Evolutionary conservation across 495 filamentous ascomycete genomes (phyloP).

Genomic region (Hypoxylon fragiforme): DNA sequence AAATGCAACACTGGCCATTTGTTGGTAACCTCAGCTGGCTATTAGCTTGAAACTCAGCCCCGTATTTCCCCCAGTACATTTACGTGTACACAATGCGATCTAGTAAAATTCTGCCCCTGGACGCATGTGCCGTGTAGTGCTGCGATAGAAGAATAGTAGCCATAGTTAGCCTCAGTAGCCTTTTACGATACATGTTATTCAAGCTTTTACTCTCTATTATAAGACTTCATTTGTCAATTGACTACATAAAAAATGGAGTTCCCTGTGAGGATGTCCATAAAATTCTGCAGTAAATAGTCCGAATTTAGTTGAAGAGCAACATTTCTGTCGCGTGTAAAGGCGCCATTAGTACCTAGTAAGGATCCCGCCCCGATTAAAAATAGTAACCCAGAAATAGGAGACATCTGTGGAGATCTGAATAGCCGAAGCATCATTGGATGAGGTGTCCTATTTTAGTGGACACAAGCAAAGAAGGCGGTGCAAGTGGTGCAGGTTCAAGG

Average conservation of each 20-base stretch:
- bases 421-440: constrained; percentile 26
- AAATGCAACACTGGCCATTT: not conserved
- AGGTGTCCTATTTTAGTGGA: constrained; percentile 5
- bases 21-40: not conserved
- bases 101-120: not conserved
- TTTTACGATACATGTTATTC: too few species aligned
- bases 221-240: not conserved
- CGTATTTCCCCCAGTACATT: constrained; percentile 15
- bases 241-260: not conserved
- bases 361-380: constrained; percentile 22
- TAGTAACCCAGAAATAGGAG: constrained; percentile 27
- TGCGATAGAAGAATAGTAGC: too few species aligned
- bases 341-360: too few species aligned
- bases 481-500: too few species aligned
- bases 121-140: constrained; percentile 1
- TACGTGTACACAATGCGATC: constrained; percentile 23
- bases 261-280: not conserved
- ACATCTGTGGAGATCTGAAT: constrained; percentile 22
- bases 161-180: too few species aligned
- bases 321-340: not conserved
- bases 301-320: not conserved
- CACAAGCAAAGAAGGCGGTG: constrained; percentile 29
- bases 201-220: not conserved
- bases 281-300: not conserved
- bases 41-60: constrained; percentile 30